A percentile compares a stretch with the other conserved stretches of the same genome.
Evolutionary conservation across 768 basidiomycete genomes (phyloP).

Genomic region (Neoboletus magnificus): DNA sequence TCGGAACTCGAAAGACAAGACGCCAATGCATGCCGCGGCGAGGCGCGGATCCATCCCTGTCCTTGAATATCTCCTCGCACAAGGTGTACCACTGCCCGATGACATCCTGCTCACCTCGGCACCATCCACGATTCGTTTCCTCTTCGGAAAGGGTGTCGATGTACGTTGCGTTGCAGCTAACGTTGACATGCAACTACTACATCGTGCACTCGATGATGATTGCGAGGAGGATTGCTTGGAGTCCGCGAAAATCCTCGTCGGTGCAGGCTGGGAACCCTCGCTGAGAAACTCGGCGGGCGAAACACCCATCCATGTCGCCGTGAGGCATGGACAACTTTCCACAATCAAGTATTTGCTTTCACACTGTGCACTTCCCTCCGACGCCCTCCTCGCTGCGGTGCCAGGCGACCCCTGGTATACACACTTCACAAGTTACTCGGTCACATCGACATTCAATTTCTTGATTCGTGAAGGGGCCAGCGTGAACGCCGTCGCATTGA

Average conservation of each 20-base stretch:
- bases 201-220: neutral
- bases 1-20: neutral
- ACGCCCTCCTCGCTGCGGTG: too few relatives aligned
- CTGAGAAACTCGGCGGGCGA: neutral
- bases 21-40: neutral
- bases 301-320: neutral
- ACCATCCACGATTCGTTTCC: too few relatives aligned
- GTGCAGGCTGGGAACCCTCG: neutral
- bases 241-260: neutral
- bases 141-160: neutral
- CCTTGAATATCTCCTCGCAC: neutral
- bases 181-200: neutral
- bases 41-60: neutral
- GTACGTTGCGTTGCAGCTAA: neutral
- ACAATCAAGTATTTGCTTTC: neutral
- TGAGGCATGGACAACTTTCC: neutral
- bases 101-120: neutral
- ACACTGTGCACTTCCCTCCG: neutral
- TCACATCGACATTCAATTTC: neutral
- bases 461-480: neutral
- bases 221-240: neutral
- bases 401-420: neutral
- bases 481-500: neutral
- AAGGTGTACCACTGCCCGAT: neutral
- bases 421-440: fast-evolving